Base-by-base conservation (phyloP, 345 rosid genomes). In the Bruguiera gymnorhiza region DNA sequence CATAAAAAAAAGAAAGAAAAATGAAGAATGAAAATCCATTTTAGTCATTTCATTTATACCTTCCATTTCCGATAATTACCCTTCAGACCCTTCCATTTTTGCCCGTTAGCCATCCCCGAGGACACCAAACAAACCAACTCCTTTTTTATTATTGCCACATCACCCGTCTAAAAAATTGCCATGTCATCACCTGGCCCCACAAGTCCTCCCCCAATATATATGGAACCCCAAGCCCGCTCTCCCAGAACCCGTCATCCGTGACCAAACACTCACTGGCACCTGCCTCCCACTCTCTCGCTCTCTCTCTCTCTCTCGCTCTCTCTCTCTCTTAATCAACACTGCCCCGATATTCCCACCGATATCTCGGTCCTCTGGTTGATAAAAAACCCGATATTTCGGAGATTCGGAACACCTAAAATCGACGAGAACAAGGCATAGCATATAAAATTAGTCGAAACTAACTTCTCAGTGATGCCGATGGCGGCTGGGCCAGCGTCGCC, bases 401-500 rank as follows among this genome's bases (percentile, higher is more conserved):
- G 62, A 36, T 29, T 43, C 50, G 50, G 50, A 43, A 15, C 50
- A 11, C 50, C 50, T 43, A 13, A 43, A 3, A 13, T 43, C 50
- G 50, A 43, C 50, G 19, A 43, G 50, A 43, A 43, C 50, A 3
- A 15, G 19, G 50, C 50, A 43, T 3, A 43, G 50, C 50, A 13
- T 43, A 43, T 13, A 34, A 51, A 53, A 36, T 53, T 53, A 5
- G n/a, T 27, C 29, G 7, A 30, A 34, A 34, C 37, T 26, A 32
- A 13, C 1, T 19, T 60, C 18, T 16, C 10, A 19, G 52, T 43
- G 63, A 65, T 63, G 69, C 75, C 72, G 76, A 72, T 60, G 77
- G 77, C 77, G 74, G 77, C 76, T 13, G 77, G 66, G 70, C 54
- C 63, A 27, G 65, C 50, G 52, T 55, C 76, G 55, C 67, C 73